Evolutionary conservation across 495 filamentous ascomycete species (phyloP).

Genomic region (Neurospora africana): DNA sequence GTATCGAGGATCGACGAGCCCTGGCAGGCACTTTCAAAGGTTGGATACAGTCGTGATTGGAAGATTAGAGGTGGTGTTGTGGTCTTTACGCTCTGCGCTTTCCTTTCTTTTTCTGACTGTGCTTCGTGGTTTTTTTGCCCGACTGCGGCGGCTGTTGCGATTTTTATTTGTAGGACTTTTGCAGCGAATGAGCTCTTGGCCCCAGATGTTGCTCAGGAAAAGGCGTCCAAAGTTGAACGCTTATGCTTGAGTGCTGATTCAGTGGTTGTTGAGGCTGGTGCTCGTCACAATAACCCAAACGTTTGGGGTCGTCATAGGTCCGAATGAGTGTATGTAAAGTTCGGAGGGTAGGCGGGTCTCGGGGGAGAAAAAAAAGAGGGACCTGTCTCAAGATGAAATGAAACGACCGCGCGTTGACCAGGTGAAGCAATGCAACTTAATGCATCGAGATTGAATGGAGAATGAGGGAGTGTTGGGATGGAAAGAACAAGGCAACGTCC

Average conservation of each 20-base stretch:
- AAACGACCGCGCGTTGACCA: not conserved
- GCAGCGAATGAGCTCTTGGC: not conserved
- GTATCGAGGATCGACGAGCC: not conserved
- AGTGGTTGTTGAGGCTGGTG: not conserved
- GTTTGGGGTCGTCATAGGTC: not conserved
- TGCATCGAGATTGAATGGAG: not conserved
- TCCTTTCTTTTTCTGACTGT: not conserved
- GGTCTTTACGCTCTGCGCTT: not conserved
- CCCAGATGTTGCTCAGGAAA: not conserved
- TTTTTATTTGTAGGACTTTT: not conserved
- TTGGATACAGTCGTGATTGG: not conserved
- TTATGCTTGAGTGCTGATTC: not conserved
- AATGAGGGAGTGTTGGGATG: not conserved
- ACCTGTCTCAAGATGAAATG: not conserved
- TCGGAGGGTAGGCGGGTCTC: not conserved
- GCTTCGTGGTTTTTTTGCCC: not conserved
- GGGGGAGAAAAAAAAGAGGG: not conserved
- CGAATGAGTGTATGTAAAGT: not conserved
- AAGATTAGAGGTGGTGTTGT: not conserved
- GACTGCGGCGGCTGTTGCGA: not conserved
- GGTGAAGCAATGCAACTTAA: not conserved
- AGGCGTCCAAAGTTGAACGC: not conserved
- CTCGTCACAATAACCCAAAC: not conserved
- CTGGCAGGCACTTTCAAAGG: not conserved
- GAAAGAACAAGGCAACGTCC: not conserved